Evolutionary conservation across 306 rosid genomes (phyloP).

Genomic region (Bauhinia variegata): DNA sequence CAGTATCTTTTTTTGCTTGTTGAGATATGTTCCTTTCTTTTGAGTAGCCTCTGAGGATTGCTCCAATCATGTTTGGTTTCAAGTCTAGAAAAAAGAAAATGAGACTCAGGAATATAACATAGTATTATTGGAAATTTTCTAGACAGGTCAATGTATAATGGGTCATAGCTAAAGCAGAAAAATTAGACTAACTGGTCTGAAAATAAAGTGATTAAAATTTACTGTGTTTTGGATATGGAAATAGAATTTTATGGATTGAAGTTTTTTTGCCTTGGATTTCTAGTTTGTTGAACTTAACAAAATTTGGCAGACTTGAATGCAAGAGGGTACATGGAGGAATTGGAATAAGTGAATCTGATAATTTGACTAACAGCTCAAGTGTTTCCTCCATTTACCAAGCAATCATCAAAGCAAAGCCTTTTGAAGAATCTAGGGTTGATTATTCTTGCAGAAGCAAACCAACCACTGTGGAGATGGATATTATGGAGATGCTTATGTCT

Average conservation of each 20-base stretch:
- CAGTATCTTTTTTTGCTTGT: conserved; percentile 27
- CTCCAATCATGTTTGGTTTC: too few relatives aligned
- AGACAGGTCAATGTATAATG: background rate
- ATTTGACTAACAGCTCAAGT: conserved; percentile 46
- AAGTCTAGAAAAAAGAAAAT: too few relatives aligned
- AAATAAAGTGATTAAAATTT: too few relatives aligned
- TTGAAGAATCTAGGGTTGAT: conserved; percentile 61
- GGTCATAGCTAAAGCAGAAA: background rate
- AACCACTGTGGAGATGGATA: conserved; percentile 70
- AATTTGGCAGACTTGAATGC: conserved; percentile 60
- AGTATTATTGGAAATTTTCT: background rate
- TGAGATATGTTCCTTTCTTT: conserved; percentile 38
- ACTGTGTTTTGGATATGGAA: too few relatives aligned
- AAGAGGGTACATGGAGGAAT: conserved; percentile 67
- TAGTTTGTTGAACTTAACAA: conserved; percentile 40
- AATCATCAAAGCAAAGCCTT: conserved; percentile 64
- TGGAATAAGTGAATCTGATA: conserved; percentile 66
- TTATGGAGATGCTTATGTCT: conserved; percentile 69
- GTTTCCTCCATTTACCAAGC: conserved; percentile 70
- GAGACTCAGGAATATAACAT: too few relatives aligned
- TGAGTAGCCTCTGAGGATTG: too few relatives aligned
- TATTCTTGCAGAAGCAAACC: conserved; percentile 74
- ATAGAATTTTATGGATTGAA: too few relatives aligned
- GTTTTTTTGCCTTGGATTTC: too few relatives aligned
- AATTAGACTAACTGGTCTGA: background rate